phyloP scores from a whole-genome alignment of 2,329 filamentous ascomycete species.

The Neonectria faginata region DNA sequence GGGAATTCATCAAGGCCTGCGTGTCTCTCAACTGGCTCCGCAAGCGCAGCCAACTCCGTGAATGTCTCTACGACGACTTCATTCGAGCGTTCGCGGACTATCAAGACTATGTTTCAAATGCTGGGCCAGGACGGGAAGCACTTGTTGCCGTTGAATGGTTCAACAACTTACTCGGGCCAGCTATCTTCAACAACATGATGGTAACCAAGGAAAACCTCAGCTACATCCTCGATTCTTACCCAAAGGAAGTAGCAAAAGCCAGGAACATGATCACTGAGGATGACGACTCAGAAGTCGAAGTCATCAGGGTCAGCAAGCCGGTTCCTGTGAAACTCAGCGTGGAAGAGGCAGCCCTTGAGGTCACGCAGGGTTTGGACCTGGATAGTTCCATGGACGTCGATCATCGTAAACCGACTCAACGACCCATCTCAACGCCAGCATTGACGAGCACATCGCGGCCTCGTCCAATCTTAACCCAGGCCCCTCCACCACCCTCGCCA shows the following conservation, averaged over 20 bases:
- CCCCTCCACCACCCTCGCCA: slow-evolving; percentile 33
- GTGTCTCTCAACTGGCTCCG: slow-evolving; percentile 56
- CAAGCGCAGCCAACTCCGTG: slow-evolving; percentile 50
- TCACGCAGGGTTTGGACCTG: slow-evolving; percentile 2
- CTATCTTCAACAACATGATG: slow-evolving; percentile 48
- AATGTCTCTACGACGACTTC: slow-evolving; percentile 65
- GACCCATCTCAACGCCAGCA: slow-evolving; percentile 1
- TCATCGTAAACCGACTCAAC: slow-evolving; percentile 1
- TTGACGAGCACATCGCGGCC: slow-evolving; percentile 24
- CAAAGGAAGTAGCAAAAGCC: slow-evolving; percentile 46
- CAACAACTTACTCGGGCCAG: slow-evolving; percentile 46
- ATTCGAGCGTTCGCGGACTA: slow-evolving; percentile 59
- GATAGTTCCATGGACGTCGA: slow-evolving; percentile 38
- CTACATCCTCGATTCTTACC: slow-evolving; percentile 50
- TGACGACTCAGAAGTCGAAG: slow-evolving; percentile 17
- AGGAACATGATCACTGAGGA: slow-evolving; percentile 30
- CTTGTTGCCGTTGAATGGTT: slow-evolving; percentile 58
- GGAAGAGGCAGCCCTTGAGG: slow-evolving; percentile 1
- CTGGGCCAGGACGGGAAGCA: slow-evolving; percentile 41
- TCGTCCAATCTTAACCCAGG: slow-evolving; percentile 30
- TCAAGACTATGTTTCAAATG: slow-evolving; percentile 53
- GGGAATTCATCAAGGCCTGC: slow-evolving; percentile 59
- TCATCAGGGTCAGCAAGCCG: neutral
- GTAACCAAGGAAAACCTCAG: slow-evolving; percentile 53
- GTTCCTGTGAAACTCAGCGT: neutral